These are phyloP conservation scores for Juncus inflexus DNA, from an alignment of 176 grass and related monocot species.

Conservation along the genomic window DNA sequence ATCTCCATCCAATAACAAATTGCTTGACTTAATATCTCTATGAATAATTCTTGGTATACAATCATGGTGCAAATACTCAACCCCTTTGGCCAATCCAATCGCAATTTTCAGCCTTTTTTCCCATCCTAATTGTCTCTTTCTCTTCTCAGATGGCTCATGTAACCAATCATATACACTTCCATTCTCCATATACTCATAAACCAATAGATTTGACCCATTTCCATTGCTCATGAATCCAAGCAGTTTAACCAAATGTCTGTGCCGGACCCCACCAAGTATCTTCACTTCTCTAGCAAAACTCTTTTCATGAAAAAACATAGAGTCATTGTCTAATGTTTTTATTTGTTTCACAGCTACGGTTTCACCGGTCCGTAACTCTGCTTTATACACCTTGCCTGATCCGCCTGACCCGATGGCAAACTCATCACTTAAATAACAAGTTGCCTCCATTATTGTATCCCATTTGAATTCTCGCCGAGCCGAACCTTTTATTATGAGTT, in stretches of 20 bases:
- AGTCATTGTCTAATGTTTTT: conserved; percentile 44
- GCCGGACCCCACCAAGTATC: conserved; percentile 64
- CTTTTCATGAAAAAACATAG: conserved; percentile 46
- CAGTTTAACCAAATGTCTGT: conserved; percentile 94
- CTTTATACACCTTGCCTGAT: conserved; percentile 77
- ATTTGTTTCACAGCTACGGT: conserved; percentile 88
- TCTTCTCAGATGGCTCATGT: conserved; percentile 29
- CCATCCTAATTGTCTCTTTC: conserved; percentile 49
- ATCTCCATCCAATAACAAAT: conserved; percentile 75
- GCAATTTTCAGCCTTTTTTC: conserved; percentile 69
- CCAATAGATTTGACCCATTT: conserved; percentile 47
- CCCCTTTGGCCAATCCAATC: conserved; percentile 56
- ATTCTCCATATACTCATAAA: conserved; percentile 98
- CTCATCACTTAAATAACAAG: conserved; percentile 70
- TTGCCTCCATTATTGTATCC: conserved; percentile 95
- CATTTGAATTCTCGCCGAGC: conserved; percentile 70
- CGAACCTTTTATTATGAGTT: conserved; percentile 58
- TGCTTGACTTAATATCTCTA: conserved; percentile 92
- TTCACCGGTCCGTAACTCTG: conserved; percentile 63
- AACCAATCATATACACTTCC: conserved; percentile 91
- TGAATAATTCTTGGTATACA: conserved; percentile 70
- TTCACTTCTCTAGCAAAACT: conserved; percentile 80
- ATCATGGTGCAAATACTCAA: conserved; percentile 96
- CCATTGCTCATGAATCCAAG: conserved; percentile 59
- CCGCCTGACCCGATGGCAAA: conserved; percentile 77